A percentile compares a stretch with the other conserved stretches of the same genome.
These are phyloP conservation scores for Lactifluus piperatus DNA, from an alignment of 768 basidiomycete species.

Conservation along the genomic window DNA sequence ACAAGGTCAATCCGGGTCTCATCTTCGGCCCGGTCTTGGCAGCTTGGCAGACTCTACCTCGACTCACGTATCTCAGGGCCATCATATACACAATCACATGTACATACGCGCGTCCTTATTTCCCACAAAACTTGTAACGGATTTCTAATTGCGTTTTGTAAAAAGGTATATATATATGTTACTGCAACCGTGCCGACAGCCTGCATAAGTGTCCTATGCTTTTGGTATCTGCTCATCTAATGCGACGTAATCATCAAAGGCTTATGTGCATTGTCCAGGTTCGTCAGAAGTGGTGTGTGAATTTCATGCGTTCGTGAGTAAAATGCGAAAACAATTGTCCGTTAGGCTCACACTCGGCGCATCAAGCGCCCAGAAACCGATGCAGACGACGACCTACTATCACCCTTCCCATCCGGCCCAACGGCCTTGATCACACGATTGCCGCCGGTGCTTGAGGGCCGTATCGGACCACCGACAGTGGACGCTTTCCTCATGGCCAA, in stretches of 20 bases:
- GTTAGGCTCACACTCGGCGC: slow-evolving; percentile 4
- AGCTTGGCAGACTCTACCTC: no score
- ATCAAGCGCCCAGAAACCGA: neutral
- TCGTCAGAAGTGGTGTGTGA: slow-evolving; percentile 4
- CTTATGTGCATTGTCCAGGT: neutral
- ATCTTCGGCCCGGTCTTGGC: no score
- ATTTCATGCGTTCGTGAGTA: slow-evolving; percentile 11
- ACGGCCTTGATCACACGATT: neutral
- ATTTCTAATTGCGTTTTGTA: neutral
- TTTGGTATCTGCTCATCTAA: neutral
- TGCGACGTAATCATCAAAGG: neutral
- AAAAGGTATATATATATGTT: neutral
- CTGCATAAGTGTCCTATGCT: neutral
- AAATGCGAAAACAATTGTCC: neutral
- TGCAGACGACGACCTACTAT: neutral
- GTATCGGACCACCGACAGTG: neutral
- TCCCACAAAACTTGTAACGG: no score
- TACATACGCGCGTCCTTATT: no score
- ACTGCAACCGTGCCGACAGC: neutral
- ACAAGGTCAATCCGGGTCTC: no score
- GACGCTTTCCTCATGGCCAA: neutral
- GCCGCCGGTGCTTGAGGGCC: neutral
- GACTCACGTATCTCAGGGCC: no score
- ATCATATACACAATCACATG: no score
- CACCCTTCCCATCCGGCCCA: neutral